Conservation (phyloP, 768 basidiomycete genomes). For the Lyophyllum semitale region DNA sequence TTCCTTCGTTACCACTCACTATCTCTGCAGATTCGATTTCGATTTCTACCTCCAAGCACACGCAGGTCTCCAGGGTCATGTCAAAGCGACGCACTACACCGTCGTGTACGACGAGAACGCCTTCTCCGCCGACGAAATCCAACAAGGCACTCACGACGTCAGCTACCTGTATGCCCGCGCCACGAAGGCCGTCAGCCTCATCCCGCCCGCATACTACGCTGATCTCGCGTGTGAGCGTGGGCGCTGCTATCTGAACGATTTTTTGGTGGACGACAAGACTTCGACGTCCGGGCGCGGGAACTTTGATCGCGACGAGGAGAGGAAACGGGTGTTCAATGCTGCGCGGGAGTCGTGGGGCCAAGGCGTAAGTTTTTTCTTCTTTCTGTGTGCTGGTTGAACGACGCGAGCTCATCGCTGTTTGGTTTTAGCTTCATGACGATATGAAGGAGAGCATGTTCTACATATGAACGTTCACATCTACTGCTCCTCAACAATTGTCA, state of each 20-base stretch:
- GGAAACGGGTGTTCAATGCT: constrained; percentile 39
- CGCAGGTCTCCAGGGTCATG: constrained; percentile 70
- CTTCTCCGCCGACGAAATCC: constrained; percentile 70
- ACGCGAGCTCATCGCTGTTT: constrained; percentile 8
- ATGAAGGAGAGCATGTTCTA: constrained; percentile 76
- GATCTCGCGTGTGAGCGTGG: constrained; percentile 84
- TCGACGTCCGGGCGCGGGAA: constrained; percentile 33
- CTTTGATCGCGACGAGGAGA: constrained; percentile 39
- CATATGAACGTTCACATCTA: too few species aligned
- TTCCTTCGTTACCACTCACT: constrained; percentile 4
- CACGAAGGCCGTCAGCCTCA: constrained; percentile 80
- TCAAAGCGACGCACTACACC: constrained; percentile 76
- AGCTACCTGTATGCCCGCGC: constrained; percentile 82
- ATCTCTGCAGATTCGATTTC: constrained; percentile 53
- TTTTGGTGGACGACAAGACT: constrained; percentile 57
- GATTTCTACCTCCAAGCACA: constrained; percentile 77
- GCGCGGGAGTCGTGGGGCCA: constrained; percentile 53
- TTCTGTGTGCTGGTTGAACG: background rate
- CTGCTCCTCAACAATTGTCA: too few species aligned
- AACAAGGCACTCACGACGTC: constrained; percentile 67
- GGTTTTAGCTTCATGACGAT: constrained; percentile 49
- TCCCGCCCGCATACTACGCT: constrained; percentile 81
- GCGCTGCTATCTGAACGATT: constrained; percentile 73
- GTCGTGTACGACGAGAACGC: constrained; percentile 78
- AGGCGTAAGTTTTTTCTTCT: constrained; percentile 40